Percentiles rank a stretch among this genome's conserved stretches.
phyloP scores from a whole-genome alignment of 2,329 filamentous ascomycete species.

The Aspergillus nomiae region DNA sequence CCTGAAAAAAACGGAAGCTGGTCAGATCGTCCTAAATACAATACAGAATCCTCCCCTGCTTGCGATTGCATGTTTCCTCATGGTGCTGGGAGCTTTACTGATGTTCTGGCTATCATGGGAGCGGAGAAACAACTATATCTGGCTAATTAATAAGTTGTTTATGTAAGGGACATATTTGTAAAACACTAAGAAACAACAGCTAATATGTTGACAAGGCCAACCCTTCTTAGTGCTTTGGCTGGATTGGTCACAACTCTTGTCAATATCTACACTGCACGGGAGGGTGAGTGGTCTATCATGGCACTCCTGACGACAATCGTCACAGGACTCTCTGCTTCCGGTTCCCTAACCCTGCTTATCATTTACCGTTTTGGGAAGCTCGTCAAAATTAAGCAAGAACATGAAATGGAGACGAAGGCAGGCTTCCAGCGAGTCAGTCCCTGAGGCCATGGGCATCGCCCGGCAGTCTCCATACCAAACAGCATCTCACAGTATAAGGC shows the following conservation, averaged over 20 bases:
- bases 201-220: constrained; percentile 25
- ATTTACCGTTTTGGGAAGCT: constrained; percentile 43
- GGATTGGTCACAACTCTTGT: constrained; percentile 55
- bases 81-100: constrained; percentile 44
- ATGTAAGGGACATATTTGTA: constrained; percentile 32
- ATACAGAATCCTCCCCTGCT: constrained; percentile 45
- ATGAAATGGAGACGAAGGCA: constrained; percentile 22
- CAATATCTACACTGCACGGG: constrained; percentile 53
- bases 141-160: constrained; percentile 57
- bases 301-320: constrained; percentile 43
- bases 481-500: neutral
- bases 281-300: constrained; percentile 49
- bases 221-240: constrained; percentile 51
- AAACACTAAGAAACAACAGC: neutral
- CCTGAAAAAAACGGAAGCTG: constrained; percentile 20
- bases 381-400: constrained; percentile 31
- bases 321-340: constrained; percentile 26
- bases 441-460: neutral
- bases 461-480: neutral
- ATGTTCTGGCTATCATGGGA: constrained; percentile 48
- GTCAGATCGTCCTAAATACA: constrained; percentile 26
- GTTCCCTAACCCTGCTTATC: constrained; percentile 30
- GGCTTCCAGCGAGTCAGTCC: neutral
- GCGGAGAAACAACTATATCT: constrained; percentile 55
- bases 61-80: constrained; percentile 48